Evolutionary conservation across 306 rosid species (phyloP).

Genomic region (Albizia julibrissin): DNA sequence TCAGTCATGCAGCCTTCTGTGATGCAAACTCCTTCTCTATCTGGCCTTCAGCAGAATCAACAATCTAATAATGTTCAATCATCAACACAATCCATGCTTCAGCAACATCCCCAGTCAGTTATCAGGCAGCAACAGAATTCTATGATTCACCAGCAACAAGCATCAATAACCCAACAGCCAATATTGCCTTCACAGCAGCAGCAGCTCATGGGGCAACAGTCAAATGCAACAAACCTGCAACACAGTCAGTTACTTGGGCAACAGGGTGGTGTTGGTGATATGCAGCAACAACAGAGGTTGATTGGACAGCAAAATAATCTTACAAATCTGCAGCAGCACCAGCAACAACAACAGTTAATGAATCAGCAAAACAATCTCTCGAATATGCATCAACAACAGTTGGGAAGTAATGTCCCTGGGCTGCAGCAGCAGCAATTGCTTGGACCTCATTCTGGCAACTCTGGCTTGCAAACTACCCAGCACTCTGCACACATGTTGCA

Average conservation of each 20-base stretch:
- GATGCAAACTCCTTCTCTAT: slow-evolving; percentile 59
- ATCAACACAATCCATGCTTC: slow-evolving; percentile 75
- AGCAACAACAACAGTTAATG: slow-evolving; percentile 75
- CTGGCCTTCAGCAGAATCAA: slow-evolving; percentile 78
- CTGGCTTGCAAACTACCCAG: slow-evolving; percentile 83
- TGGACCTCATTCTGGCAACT: slow-evolving; percentile 74
- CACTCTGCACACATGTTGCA: slow-evolving; percentile 72
- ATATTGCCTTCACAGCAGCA: slow-evolving; percentile 70
- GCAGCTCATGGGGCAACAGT: slow-evolving; percentile 68
- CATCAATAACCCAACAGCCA: slow-evolving; percentile 68
- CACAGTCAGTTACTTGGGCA: slow-evolving; percentile 69
- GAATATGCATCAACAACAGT: slow-evolving; percentile 76
- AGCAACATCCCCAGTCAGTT: slow-evolving; percentile 77
- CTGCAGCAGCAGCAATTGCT: slow-evolving; percentile 56
- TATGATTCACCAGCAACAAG: slow-evolving; percentile 67
- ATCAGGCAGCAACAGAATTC: slow-evolving; percentile 82
- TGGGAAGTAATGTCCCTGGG: slow-evolving; percentile 76
- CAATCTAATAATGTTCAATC: slow-evolving; percentile 74
- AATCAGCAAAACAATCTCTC: slow-evolving; percentile 80
- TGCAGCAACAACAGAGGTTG: slow-evolving; percentile 83
- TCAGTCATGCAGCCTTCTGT: slow-evolving; percentile 68
- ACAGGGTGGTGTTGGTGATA: slow-evolving; percentile 73
- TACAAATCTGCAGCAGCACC: slow-evolving; percentile 46
- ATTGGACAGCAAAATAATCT: slow-evolving; percentile 79
- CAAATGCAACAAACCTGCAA: slow-evolving; percentile 73